A percentile compares a stretch with the other conserved stretches of the same genome.
Evolutionary conservation across 2,329 filamentous ascomycete species (phyloP).

Genomic region (Botrytis paeoniae): DNA sequence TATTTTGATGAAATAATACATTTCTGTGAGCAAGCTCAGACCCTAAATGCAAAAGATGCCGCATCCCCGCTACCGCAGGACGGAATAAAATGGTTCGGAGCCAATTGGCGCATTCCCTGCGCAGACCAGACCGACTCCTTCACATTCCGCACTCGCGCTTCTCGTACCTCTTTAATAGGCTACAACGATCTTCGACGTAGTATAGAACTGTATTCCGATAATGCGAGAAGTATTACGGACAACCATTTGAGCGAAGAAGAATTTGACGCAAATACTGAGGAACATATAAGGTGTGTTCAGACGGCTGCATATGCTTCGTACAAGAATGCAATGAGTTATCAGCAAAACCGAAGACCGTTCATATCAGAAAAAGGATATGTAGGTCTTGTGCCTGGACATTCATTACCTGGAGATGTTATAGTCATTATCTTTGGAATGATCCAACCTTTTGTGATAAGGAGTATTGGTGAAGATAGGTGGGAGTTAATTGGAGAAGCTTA

Average conservation of each 20-base stretch:
- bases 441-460: constrained; percentile 19
- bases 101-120: constrained; percentile 19
- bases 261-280: neutral
- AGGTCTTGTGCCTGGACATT: constrained; percentile 14
- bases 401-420: constrained; percentile 14
- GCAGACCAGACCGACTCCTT: constrained; percentile 7
- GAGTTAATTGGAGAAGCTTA: constrained; percentile 17
- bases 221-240: neutral
- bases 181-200: constrained; percentile 14
- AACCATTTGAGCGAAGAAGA: neutral
- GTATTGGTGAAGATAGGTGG: neutral
- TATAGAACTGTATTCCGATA: constrained; percentile 13
- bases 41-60: neutral
- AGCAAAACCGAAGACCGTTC: constrained; percentile 16
- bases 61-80: neutral
- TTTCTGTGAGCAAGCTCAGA: constrained; percentile 6
- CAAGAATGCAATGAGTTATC: constrained; percentile 12
- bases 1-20: constrained; percentile 11
- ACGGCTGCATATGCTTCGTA: constrained; percentile 8
- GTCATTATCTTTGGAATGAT: constrained; percentile 20
- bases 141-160: neutral
- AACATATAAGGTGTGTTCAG: neutral
- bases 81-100: constrained; percentile 9
- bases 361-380: constrained; percentile 22
- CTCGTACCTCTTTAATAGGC: neutral